Base-by-base conservation (phyloP, 2,329 filamentous ascomycete species). In the Iodosphaeria phyllophila region DNA sequence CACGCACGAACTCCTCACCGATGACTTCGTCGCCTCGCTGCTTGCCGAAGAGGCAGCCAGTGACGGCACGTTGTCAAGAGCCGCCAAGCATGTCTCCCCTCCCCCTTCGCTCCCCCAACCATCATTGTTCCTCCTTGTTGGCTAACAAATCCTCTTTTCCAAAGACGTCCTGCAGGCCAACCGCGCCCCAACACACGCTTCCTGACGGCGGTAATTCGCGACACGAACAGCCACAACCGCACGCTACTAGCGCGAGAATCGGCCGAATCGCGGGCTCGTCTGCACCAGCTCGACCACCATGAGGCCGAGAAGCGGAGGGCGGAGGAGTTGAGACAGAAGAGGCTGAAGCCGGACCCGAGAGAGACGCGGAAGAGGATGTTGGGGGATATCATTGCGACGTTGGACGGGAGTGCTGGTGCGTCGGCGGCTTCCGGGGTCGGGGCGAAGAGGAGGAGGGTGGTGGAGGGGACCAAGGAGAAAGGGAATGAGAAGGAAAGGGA, bases 171-270 rank as follows among this genome's bases (percentile, higher is more conserved):
- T 8, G 51, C 64, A 22, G 64, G 65, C 36, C 67, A 73, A 33
- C 80, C 79, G 1, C 93, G 86, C 44, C 84, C 86, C 3, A 95
- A 98, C 41, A 93, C 79, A 0, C 67, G 77, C 17, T 95, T 95
- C 44, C 54, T 98, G 20, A 73, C 73, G 29, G 76, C 89, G 40
- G 78, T 95, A 28, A 80, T 98, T 32, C 76, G 74, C 33, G 77
- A 89, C 36, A 91, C 82, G 6, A 77, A 91, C 38, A 75, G 52
- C 27, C 86, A 98, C 51, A 98, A 98, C 60, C 71, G 77, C 13
- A 77, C 80, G 1, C 58, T 95, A 16, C 66, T 82, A 11, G 79
- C 77, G 1, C 91, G 74, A 41, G 86, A 95, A 46, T 72, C 74
- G 14, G 70, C 76, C 23, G 84, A 95, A 35, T 72, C 82, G 0